Conservation (phyloP, 2,329 filamentous ascomycete genomes). For the Xylaria sp. region DNA sequence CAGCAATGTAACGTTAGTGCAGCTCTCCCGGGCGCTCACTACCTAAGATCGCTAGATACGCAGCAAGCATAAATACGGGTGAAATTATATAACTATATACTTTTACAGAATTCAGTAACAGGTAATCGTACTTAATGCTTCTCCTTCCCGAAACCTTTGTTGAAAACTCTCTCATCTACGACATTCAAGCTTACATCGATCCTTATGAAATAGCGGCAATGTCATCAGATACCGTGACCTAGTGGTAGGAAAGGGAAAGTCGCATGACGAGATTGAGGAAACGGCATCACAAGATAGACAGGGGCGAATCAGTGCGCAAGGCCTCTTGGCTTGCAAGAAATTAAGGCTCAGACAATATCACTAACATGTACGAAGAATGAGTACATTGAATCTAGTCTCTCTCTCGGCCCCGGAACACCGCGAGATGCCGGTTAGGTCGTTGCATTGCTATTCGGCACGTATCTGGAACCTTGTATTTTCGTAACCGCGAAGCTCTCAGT, state of each 20-base stretch:
- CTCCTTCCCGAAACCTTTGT: too few species aligned
- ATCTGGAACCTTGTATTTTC: conserved; percentile 27
- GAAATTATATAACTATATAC: too few species aligned
- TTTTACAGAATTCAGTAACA: too few species aligned
- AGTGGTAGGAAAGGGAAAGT: neutral
- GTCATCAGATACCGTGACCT: too few species aligned
- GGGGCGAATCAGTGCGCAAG: neutral
- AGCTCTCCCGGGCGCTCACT: too few species aligned
- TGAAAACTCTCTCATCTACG: too few species aligned
- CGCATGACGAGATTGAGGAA: neutral
- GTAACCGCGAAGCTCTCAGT: conserved; percentile 22
- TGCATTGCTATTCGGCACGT: conserved; percentile 22
- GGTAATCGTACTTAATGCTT: too few species aligned
- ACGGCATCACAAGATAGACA: neutral
- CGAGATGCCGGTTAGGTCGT: conserved; percentile 16
- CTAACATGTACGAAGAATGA: conserved; percentile 22
- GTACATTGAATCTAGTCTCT: conserved; percentile 25
- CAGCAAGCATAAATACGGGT: too few species aligned
- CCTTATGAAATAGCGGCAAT: neutral
- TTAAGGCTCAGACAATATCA: neutral
- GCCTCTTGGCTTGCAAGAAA: too few species aligned
- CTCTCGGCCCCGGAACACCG: conserved; percentile 13
- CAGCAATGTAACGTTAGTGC: too few species aligned
- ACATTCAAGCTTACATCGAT: neutral
- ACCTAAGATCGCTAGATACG: too few species aligned